Base-by-base conservation (phyloP, 2,329 filamentous ascomycete species). In the Nigrospora oryzae region DNA sequence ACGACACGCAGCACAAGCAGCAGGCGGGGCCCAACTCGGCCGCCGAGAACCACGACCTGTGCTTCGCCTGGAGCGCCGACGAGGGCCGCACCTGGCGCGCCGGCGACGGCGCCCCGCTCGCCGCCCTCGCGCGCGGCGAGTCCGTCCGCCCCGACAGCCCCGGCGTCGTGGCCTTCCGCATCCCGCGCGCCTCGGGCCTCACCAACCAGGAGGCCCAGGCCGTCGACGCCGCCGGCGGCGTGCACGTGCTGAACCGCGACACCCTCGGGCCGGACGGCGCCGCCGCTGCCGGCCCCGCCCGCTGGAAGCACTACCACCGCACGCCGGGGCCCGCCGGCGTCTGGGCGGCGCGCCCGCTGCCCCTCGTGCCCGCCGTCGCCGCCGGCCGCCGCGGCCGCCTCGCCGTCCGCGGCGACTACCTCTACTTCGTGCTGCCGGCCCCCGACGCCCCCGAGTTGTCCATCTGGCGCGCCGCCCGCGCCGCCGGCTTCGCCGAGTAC, bases 141-240 rank as follows among this genome's bases (percentile, higher is more conserved):
- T 66, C 67, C 12, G 65, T 74, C 11, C 56, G 53, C 2, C 71
- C 70, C 0, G 60, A 59, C 0, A 61, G 65, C 0, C 46, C 58
- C 0, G 71, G 70, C 0, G 67, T 73, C 39, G 62, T 65, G 14
- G 66, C 68, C 1, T 70, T 68, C 44, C 54, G 56, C 3, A 69
- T 75, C n/a, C 63, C 67, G 1, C 70, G 68, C 49, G 63, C 64
- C 4, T 66, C 60, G 17, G 66, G 73, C 2, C 63, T 75, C 43
- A 65, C 68, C 46, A 75, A 75, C 49, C 71, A 76, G 55, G 71
- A 74, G 57, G 65, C 66, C 3, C 71, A 75, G 50, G 66, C 64
- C 8, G 67, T 68, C 3, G 71, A 74, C 39, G 48, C 50, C 3
- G 61, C 61, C 2, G 71, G 71, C 0, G 64, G 69, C 2, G 68